Percentiles rank a stretch among this genome's conserved stretches.
Conservation (phyloP, 306 rosid species). For the Carpinus viminea region DNA sequence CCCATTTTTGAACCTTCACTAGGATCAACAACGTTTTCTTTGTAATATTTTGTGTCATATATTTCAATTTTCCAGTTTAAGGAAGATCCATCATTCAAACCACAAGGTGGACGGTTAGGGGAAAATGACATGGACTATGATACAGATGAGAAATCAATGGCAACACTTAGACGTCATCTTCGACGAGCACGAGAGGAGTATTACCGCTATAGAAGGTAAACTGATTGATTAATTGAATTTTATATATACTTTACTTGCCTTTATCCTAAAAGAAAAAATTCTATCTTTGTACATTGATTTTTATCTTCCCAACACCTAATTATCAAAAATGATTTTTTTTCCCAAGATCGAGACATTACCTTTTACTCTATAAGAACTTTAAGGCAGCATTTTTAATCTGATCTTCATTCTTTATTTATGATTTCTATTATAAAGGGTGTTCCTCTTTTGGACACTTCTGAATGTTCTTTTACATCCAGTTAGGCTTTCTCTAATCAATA, state of each 20-base stretch:
- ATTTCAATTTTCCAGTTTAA: constrained; percentile 53
- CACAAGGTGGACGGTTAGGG: constrained; percentile 91
- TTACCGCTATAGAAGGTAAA: constrained; percentile 89
- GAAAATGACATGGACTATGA: constrained; percentile 96
- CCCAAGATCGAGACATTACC: background rate
- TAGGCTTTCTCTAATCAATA: background rate
- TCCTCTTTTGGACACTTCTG: background rate
- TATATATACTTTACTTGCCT: background rate
- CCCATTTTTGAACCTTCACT: background rate
- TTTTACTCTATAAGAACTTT: background rate
- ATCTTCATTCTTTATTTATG: background rate
- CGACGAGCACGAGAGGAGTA: constrained; percentile 92
- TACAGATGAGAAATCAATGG: constrained; percentile 98
- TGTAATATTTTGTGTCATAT: constrained; percentile 30
- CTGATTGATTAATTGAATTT: constrained; percentile 15
- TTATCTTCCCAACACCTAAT: background rate
- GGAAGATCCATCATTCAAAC: constrained; percentile 94
- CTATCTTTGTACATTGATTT: background rate
- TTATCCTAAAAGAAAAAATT: background rate
- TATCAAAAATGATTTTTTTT: background rate
- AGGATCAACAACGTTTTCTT: constrained; percentile 15
- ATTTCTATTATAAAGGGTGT: background rate
- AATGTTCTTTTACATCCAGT: background rate
- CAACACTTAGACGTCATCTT: constrained; percentile 88
- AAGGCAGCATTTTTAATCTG: background rate